Conservation (phyloP, 352 stramenopile species). For the Blastocystis sp. region DNA sequence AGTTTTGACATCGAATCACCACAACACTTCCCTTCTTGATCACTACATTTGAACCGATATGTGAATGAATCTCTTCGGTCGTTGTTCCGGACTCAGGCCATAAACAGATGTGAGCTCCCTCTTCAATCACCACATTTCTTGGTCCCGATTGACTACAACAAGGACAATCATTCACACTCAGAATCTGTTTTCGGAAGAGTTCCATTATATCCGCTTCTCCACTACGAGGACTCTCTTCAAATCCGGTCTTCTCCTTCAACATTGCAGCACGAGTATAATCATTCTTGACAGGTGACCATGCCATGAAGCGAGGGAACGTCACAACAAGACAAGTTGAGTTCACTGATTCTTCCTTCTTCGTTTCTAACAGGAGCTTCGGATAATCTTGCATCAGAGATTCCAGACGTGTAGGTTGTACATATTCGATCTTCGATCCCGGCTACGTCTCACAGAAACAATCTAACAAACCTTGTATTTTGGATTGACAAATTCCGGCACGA, state of each 20-base stretch:
- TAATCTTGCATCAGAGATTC: constrained; percentile 91
- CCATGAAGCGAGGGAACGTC: constrained; percentile 72
- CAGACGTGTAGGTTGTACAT: constrained; percentile 82
- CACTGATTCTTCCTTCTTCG: constrained; percentile 71
- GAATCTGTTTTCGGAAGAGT: constrained; percentile 2
- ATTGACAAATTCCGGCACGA: constrained; percentile 86
- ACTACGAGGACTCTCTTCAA: constrained; percentile 62
- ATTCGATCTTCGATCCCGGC: constrained; percentile 71
- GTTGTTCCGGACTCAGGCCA: constrained; percentile 16
- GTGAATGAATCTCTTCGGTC: constrained; percentile 68
- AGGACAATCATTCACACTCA: constrained; percentile 24
- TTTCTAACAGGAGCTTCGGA: constrained; percentile 72
- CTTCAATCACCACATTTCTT: constrained; percentile 67
- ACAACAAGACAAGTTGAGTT: constrained; percentile 71
- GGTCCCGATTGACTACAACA: background rate
- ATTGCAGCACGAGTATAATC: constrained; percentile 62
- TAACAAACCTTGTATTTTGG: constrained; percentile 79
- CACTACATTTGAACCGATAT: constrained; percentile 70
- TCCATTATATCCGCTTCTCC: constrained; percentile 5
- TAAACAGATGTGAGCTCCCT: constrained; percentile 62
- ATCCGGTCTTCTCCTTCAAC: constrained; percentile 61
- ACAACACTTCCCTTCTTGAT: constrained; percentile 72
- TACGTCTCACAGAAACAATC: constrained; percentile 72
- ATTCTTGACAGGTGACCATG: constrained; percentile 71
- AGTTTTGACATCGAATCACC: constrained; percentile 70